Evolutionary conservation across 345 rosid genomes (phyloP), one percentile per base, ranked within the genome.

Genomic region (Xanthoceras sorbifolium): DNA sequence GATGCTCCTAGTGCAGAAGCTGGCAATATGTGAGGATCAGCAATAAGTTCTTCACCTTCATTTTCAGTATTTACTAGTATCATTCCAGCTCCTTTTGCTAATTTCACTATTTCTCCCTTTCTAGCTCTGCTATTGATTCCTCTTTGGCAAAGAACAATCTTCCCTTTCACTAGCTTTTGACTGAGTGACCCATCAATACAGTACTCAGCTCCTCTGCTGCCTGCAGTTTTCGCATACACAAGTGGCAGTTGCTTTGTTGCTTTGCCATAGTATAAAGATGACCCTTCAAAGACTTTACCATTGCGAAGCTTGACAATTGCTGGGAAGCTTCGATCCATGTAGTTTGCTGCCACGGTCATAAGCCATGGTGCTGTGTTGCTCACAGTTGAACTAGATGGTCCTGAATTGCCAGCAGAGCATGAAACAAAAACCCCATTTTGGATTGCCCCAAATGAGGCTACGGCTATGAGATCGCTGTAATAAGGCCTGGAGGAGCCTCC

Each of bases 301-400:
- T 80, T 76, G 2, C 93, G 91, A 1, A 94, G 88, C 55, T 71
- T 80, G 44, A 89, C 87, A 63, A 79, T 83, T 2, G 91, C 82
- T 15, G 93, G 92, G 71, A 94, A 94, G 68, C 90, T 90, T 64
- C 90, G 76, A 75, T 91, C 92, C 0, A 79, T 84, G 81, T 87
- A 86, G 85, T 94, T 90, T 8, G 98, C 98, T 14, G 93, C 98
- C 0, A 92, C 97, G 0, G 98, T 94, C 90, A 84, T 90, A 63
- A 94, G 80, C 98, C 98, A 94, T 0, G 98, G 97, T 6, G 97
- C 93, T 0, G 87, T 82, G 59, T 94, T 94, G 63, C 79, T 81
- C 0, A 82, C 83, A 0, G 92, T 82, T n/a, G 89, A 88, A n/a
- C 44, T 38, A 1, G 23, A 12, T 0, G 98, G 97, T 15, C 98